A percentile compares a stretch with the other conserved stretches of the same genome.
These are phyloP conservation scores for Wickerhamomyces subpelliculosus DNA, from an alignment of 805 yeast species.

Conservation along the genomic window DNA sequence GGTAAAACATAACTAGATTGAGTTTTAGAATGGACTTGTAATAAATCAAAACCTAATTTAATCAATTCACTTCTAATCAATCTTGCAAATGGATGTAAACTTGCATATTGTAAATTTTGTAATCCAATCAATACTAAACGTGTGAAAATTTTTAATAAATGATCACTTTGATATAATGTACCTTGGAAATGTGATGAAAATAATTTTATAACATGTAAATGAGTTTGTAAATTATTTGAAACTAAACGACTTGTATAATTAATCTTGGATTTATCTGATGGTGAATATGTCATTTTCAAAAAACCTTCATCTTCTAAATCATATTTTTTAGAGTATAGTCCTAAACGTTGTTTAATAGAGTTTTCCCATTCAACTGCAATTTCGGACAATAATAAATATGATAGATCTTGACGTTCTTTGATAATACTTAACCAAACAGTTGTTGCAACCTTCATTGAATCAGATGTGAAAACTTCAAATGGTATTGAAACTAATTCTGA, in stretches of 20 bases:
- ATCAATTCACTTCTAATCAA: constrained; percentile 68
- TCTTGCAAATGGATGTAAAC: constrained; percentile 79
- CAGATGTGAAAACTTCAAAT: constrained; percentile 54
- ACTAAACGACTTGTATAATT: constrained; percentile 45
- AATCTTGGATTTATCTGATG: constrained; percentile 60
- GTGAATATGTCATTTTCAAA: constrained; percentile 80
- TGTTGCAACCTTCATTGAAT: constrained; percentile 55
- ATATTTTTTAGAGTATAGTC: constrained; percentile 51
- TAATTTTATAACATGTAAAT: constrained; percentile 57
- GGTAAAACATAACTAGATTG: constrained; percentile 36
- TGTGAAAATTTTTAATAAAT: constrained; percentile 62
- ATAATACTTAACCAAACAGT: constrained; percentile 78
- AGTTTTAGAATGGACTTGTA: constrained; percentile 47
- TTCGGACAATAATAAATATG: constrained; percentile 59
- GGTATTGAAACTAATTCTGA: constrained; percentile 59
- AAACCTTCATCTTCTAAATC: constrained; percentile 58
- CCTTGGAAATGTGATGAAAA: constrained; percentile 78
- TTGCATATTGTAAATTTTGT: constrained; percentile 44
- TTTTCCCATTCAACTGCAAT: constrained; percentile 64
- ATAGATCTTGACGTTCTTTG: constrained; percentile 53
- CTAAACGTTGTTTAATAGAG: constrained; percentile 50
- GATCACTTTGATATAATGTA: constrained; percentile 62
- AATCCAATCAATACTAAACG: constrained; percentile 53
- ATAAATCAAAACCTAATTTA: constrained; percentile 57
- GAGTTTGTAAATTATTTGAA: constrained; percentile 53